Conservation (phyloP, 495 filamentous ascomycete genomes). For the Talaromyces nanjingensis region DNA sequence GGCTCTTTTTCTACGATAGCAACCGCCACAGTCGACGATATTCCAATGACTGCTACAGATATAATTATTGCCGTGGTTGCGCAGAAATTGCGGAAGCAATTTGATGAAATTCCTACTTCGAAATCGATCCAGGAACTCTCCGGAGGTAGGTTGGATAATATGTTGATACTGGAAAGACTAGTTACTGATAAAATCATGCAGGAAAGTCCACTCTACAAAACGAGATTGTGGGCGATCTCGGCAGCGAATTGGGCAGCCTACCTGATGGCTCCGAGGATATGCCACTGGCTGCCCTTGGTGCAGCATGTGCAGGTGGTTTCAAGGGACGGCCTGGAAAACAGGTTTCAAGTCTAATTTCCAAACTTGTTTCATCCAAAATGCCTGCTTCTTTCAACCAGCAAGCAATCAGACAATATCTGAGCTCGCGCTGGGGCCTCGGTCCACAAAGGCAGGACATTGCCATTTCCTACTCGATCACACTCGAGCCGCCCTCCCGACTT, state of each 20-base stretch:
- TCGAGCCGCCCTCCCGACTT: conserved; percentile 82
- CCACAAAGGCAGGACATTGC: conserved; percentile 86
- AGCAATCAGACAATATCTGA: conserved; percentile 82
- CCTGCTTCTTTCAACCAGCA: conserved; percentile 98
- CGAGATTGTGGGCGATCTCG: conserved; percentile 89
- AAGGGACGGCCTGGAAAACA: conserved; percentile 97
- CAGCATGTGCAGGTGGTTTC: conserved; percentile 92
- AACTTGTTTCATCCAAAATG: conserved; percentile 97
- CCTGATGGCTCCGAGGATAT: conserved; percentile 98
- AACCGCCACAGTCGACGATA: conserved; percentile 28
- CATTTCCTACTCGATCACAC: conserved; percentile 79
- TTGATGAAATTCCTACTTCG: conserved; percentile 15
- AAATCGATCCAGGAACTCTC: conserved; percentile 20
- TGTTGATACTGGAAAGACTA: not conserved
- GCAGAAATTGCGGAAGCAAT: conserved; percentile 18
- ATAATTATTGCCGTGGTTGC: conserved; percentile 16
- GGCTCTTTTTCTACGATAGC: conserved; percentile 28
- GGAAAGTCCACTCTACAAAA: conserved; percentile 97
- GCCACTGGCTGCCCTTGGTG: conserved; percentile 88
- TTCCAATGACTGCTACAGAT: conserved; percentile 14
- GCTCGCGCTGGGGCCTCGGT: conserved; percentile 85
- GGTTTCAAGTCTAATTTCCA: conserved; percentile 82
- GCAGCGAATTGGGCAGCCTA: conserved; percentile 95
- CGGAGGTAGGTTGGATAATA: conserved; percentile 11
- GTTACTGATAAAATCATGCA: conserved; percentile 21